Evolutionary conservation across 257 asterid genomes (phyloP).

Genomic region (Ajuga chamaepitys): DNA sequence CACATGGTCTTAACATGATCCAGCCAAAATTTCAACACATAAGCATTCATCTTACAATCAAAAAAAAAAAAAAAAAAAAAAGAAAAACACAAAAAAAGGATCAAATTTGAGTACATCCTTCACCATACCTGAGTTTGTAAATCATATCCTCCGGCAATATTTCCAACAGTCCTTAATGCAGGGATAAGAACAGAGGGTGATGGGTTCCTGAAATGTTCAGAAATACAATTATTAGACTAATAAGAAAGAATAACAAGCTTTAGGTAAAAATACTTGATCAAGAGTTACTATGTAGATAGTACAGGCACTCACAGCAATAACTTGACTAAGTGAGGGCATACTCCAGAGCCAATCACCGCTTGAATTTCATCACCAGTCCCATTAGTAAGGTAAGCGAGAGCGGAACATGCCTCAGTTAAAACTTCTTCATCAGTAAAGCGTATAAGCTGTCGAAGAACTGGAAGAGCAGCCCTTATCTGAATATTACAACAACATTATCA

Average conservation of each 20-base stretch:
- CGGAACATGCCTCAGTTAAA: conserved; percentile 90
- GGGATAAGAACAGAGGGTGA: conserved; percentile 85
- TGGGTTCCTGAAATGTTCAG: conserved; percentile 52
- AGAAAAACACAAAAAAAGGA: neutral
- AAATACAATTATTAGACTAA: conserved; percentile 4
- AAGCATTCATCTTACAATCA: neutral
- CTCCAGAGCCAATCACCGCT: conserved; percentile 91
- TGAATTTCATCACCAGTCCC: conserved; percentile 83
- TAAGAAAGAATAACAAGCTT: neutral
- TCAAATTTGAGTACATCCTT: neutral
- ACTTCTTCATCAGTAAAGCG: conserved; percentile 86
- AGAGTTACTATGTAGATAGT: neutral
- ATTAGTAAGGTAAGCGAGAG: conserved; percentile 85
- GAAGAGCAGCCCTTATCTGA: conserved; percentile 85
- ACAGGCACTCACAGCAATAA: conserved; percentile 54
- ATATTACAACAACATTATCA: conserved; percentile 16
- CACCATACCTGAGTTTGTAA: conserved; percentile 75
- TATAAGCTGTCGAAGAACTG: conserved; percentile 63
- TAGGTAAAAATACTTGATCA: neutral
- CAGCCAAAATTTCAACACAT: neutral
- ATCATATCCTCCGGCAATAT: conserved; percentile 95
- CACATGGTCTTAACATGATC: neutral
- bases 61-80: too few species aligned
- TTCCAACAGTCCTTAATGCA: conserved; percentile 87
- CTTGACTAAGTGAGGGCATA: conserved; percentile 75